These are phyloP conservation scores for Phialophora macrospora DNA, from an alignment of 2,329 filamentous ascomycete species.

Conservation along the genomic window DNA sequence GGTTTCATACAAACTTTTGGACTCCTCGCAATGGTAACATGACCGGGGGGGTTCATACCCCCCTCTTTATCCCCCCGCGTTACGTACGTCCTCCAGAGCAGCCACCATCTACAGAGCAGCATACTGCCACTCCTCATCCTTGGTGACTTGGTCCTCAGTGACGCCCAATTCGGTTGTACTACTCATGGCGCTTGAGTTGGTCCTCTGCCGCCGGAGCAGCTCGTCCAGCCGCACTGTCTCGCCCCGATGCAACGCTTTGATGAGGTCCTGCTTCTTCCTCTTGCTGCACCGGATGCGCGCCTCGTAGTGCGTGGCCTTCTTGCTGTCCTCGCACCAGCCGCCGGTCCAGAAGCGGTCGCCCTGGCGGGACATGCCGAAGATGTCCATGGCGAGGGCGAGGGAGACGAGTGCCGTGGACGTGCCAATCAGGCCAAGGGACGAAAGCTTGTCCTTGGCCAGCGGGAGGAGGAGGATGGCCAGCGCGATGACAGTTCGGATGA, in stretches of 20 bases:
- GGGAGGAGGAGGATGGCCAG: constrained; percentile 15
- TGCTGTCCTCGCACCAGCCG: constrained; percentile 18
- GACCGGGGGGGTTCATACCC: no score
- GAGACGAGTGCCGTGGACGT: constrained; percentile 7
- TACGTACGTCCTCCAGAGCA: no score
- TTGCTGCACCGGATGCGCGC: constrained; percentile 11
- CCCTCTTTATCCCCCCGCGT: no score
- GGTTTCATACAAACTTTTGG: no score
- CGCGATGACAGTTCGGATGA: constrained; percentile 9
- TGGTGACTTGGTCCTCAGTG: neutral
- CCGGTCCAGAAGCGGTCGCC: constrained; percentile 19
- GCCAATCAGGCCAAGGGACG: constrained; percentile 14
- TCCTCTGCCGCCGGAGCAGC: constrained; percentile 12
- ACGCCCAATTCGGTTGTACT: constrained; percentile 8
- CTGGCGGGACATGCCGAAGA: constrained; percentile 15
- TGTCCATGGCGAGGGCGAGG: constrained; percentile 11
- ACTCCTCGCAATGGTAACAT: no score
- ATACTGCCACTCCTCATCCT: constrained; percentile 19
- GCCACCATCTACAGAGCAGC: neutral
- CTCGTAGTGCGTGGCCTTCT: constrained; percentile 13
- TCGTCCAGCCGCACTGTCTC: constrained; percentile 15
- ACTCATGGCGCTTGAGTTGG: constrained; percentile 14
- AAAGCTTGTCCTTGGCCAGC: constrained; percentile 4
- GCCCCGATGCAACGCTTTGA: constrained; percentile 17
- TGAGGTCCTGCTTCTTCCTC: constrained; percentile 16